Evolutionary conservation across 805 yeast species (phyloP).

Genomic region (Ogataea angusta): DNA sequence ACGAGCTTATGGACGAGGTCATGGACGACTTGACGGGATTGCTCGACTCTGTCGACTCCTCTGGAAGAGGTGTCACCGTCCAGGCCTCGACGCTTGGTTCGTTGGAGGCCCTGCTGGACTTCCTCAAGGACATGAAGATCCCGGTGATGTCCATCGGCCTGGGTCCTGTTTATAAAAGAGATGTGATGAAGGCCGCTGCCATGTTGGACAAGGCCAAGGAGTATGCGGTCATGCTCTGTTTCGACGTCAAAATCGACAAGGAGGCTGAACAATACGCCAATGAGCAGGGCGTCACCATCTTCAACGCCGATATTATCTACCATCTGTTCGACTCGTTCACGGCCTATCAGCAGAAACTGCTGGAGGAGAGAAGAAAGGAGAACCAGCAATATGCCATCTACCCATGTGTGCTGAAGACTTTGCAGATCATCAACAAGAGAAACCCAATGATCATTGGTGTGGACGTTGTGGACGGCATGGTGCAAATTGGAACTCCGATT

Average conservation of each 20-base stretch:
- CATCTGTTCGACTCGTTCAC: slow-evolving; percentile 94
- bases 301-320: slow-evolving; percentile 94
- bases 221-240: slow-evolving; percentile 95
- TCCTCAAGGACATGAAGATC: slow-evolving; percentile 97
- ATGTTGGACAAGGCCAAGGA: slow-evolving; percentile 97
- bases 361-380: slow-evolving; percentile 88
- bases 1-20: slow-evolving; percentile 94
- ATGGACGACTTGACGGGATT: slow-evolving; percentile 97
- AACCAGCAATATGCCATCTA: slow-evolving; percentile 84
- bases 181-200: slow-evolving; percentile 94
- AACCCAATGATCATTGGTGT: slow-evolving; percentile 99
- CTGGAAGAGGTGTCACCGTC: slow-evolving; percentile 96
- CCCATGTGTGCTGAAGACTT: slow-evolving; percentile 92
- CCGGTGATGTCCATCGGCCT: slow-evolving; percentile 98
- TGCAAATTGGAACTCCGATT: slow-evolving; percentile 91
- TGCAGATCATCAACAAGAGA: slow-evolving; percentile 96
- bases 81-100: slow-evolving; percentile 99
- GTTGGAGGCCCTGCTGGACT: slow-evolving; percentile 92
- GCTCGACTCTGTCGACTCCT: slow-evolving; percentile 88
- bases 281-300: slow-evolving; percentile 86
- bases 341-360: slow-evolving; percentile 81
- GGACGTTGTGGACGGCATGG: slow-evolving; percentile 88
- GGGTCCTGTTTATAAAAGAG: slow-evolving; percentile 98
- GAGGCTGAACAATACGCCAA: slow-evolving; percentile 98
- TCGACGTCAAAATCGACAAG: slow-evolving; percentile 94